These are phyloP conservation scores for Phytophthora pinifolia DNA, from an alignment of 352 stramenopile species.

Conservation along the genomic window DNA sequence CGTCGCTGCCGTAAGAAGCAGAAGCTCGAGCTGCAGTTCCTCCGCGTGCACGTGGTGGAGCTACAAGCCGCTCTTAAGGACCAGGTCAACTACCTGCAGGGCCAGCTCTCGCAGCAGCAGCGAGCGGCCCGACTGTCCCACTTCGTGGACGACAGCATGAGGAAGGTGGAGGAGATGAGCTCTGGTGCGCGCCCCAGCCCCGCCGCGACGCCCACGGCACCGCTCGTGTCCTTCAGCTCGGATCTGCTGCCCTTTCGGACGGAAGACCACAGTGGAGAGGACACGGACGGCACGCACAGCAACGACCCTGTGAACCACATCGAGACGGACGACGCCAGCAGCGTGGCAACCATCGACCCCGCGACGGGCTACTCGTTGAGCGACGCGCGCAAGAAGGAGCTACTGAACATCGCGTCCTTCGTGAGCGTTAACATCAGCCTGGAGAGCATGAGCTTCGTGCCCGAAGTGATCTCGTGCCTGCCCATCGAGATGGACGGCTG, in stretches of 20 bases:
- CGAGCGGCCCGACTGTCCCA: slow-evolving; percentile 47
- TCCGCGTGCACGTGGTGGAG: slow-evolving; percentile 79
- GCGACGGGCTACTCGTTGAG: slow-evolving; percentile 61
- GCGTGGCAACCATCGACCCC: slow-evolving; percentile 49
- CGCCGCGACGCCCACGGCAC: slow-evolving; percentile 21
- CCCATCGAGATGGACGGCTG: slow-evolving; percentile 88
- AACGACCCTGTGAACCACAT: slow-evolving; percentile 53
- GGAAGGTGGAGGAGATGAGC: slow-evolving; percentile 81
- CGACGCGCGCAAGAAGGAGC: slow-evolving; percentile 57
- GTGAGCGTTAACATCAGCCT: slow-evolving; percentile 80
- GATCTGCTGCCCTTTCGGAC: slow-evolving; percentile 33
- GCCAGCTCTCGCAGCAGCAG: slow-evolving; percentile 41
- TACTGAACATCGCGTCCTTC: slow-evolving; percentile 79
- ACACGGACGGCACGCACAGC: slow-evolving; percentile 41
- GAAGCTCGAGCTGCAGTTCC: slow-evolving; percentile 87
- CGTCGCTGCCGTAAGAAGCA: slow-evolving; percentile 85
- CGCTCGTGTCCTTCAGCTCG: slow-evolving; percentile 29
- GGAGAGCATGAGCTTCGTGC: slow-evolving; percentile 80
- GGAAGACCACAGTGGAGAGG: slow-evolving; percentile 47
- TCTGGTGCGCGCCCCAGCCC: slow-evolving; percentile 45
- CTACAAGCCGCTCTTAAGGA: slow-evolving; percentile 72
- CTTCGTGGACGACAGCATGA: slow-evolving; percentile 71
- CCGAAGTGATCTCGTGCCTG: slow-evolving; percentile 84
- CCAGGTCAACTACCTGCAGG: slow-evolving; percentile 52
- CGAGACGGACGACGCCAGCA: slow-evolving; percentile 56